Evolutionary conservation across 176 grass and related monocot genomes (phyloP), one percentile per base, ranked within the genome.

Genomic region (Oryza longistaminata): DNA sequence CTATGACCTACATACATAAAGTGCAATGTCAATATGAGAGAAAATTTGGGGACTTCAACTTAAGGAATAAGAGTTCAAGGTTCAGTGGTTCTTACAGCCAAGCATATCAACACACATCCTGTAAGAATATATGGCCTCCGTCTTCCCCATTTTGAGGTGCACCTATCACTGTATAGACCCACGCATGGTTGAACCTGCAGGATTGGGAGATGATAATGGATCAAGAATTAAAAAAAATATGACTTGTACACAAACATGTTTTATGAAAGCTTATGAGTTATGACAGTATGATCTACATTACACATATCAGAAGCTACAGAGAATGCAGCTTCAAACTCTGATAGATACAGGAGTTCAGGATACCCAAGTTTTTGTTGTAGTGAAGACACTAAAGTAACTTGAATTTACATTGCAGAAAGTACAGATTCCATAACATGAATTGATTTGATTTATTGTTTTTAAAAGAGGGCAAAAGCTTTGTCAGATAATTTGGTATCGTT

Each of bases 131-230:
- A 98, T 24, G 96, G 96, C 17, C 93, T 95, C 7, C 96, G 83
- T 66, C 93, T 89, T 83, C 90, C 93, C 76, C 89, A 85, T 71
- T 66, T 87, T 12, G 90, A 81, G 0, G 74, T 80, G 44, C 91
- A 94, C 77, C 26, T 90, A 39, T 98, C 96, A 79, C 93, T 98
- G 83, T 89, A 95, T 7, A 93, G 86, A 19, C 96, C 93, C 44
- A 98, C 90, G 27, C 77, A 89, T 46, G 96, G 96, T 85, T 92
- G 93, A 71, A 94, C 93, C 93, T 93, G 83, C 72, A 85, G 22
- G 21, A 21, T 49, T 82, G 76, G 53, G 13, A 27, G 46, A 73
- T 33, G 21, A 70, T 15, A 70, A 25, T 46, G 61, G 58, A 25
- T 46, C 58, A 50, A 91, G 66, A 44, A 48, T 71, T 37, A 37